A percentile compares a stretch with the other conserved stretches of the same genome.
phyloP scores from a whole-genome alignment of 768 basidiomycete species.

The Lactarius pseudohatsudake region DNA sequence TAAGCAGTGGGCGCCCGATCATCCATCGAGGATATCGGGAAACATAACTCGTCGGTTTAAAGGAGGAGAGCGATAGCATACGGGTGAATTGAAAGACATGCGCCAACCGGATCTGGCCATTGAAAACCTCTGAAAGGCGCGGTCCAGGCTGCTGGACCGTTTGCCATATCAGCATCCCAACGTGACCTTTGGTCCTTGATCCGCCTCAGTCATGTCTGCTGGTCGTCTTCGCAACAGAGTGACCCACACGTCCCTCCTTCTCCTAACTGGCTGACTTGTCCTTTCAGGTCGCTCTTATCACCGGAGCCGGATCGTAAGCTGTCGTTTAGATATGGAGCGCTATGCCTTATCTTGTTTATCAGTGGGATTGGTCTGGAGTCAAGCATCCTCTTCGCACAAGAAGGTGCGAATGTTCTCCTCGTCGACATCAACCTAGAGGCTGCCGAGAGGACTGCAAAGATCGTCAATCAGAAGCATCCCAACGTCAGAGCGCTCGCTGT shows the following conservation, averaged over 20 bases:
- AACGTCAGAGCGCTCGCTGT: conserved; percentile 66
- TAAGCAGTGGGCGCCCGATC: conserved; percentile 49
- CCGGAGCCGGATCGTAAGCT: conserved; percentile 85
- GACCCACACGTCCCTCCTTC: conserved; percentile 19
- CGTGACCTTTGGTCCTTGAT: not conserved
- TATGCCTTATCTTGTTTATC: conserved; percentile 21
- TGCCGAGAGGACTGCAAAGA: conserved; percentile 62
- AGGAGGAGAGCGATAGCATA: conserved; percentile 29
- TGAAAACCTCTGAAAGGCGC: not conserved
- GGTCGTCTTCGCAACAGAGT: conserved; percentile 72
- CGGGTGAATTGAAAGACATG: not conserved
- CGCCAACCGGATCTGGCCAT: not conserved
- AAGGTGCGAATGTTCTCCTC: conserved; percentile 88
- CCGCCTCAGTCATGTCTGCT: conserved; percentile 29
- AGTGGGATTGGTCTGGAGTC: conserved; percentile 98
- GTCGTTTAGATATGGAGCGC: not conserved
- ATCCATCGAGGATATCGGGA: conserved; percentile 54
- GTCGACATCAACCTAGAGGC: conserved; percentile 83
- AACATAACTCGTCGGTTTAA: conserved; percentile 42
- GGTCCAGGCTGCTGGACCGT: not conserved
- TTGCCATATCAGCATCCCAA: not conserved
- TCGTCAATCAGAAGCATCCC: conserved; percentile 66
- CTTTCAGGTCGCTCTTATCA: conserved; percentile 69
- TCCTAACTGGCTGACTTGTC: not conserved
- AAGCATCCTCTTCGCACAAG: conserved; percentile 90